A percentile compares a stretch with the other conserved stretches of the same genome.
Conservation (phyloP, 495 filamentous ascomycete genomes). For the Penicillium antarcticum region DNA sequence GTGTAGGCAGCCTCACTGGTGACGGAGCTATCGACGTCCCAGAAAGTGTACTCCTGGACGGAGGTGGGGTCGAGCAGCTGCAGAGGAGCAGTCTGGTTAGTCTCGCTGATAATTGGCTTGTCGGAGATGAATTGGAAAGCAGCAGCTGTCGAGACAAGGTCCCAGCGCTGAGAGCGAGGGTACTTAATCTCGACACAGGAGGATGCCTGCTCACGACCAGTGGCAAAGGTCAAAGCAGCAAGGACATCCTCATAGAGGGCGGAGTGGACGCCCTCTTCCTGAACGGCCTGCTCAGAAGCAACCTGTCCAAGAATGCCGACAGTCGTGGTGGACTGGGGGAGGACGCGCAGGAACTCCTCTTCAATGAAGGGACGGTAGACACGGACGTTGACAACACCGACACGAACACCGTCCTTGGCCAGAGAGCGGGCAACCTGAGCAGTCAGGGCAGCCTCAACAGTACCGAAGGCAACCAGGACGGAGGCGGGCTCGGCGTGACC, state of each 20-base stretch:
- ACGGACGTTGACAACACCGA: conserved; percentile 87
- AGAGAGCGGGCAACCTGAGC: conserved; percentile 76
- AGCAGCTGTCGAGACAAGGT: conserved; percentile 69
- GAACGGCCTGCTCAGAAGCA: conserved; percentile 47
- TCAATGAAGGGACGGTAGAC: conserved; percentile 94
- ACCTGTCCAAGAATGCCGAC: conserved; percentile 70
- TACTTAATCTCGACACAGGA: conserved; percentile 83
- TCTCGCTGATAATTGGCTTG: conserved; percentile 41
- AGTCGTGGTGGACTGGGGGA: conserved; percentile 70
- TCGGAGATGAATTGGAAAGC: conserved; percentile 61
- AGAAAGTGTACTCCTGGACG: conserved; percentile 85
- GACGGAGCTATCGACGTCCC: conserved; percentile 78
- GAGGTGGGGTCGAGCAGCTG: conserved; percentile 44
- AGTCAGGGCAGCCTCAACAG: conserved; percentile 79
- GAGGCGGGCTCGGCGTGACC: conserved; percentile 74
- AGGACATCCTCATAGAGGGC: conserved; percentile 86
- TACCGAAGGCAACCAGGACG: conserved; percentile 89
- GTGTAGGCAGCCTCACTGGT: conserved; percentile 60
- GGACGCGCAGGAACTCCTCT: conserved; percentile 77
- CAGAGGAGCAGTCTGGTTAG: conserved; percentile 30
- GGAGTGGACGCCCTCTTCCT: conserved; percentile 72
- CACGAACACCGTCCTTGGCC: conserved; percentile 63
- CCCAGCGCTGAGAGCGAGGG: conserved; percentile 73
- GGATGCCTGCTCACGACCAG: conserved; percentile 56
- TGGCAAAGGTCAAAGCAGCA: conserved; percentile 75